Conservation (phyloP, 306 rosid genomes). For the Cyamopsis tetragonoloba region DNA sequence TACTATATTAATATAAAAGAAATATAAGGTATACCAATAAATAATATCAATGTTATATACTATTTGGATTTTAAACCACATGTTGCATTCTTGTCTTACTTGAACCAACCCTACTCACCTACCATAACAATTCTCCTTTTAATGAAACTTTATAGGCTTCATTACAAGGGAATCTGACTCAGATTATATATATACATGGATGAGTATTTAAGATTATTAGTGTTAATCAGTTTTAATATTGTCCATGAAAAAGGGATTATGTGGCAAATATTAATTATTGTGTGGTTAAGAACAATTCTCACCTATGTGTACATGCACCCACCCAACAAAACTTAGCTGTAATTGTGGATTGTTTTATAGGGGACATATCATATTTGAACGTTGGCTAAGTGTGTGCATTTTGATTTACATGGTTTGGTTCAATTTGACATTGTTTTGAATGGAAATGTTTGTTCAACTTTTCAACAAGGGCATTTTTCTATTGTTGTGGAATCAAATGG, state of each 20-base stretch:
- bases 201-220: too few species aligned
- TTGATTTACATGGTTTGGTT: slow-evolving; percentile 46
- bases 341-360: too few species aligned
- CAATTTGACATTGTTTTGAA: slow-evolving; percentile 30
- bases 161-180: background rate
- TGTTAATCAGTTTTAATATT: too few species aligned
- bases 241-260: too few species aligned
- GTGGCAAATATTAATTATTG: too few species aligned
- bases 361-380: too few species aligned
- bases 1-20: too few species aligned
- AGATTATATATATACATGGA: too few species aligned
- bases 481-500: slow-evolving; percentile 41
- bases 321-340: too few species aligned
- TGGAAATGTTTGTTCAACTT: slow-evolving; percentile 38
- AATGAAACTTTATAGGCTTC: background rate
- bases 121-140: slow-evolving; percentile 20
- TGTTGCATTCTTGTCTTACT: slow-evolving; percentile 29
- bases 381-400: slow-evolving; percentile 41
- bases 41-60: slow-evolving; percentile 11
- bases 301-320: too few species aligned
- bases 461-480: slow-evolving; percentile 53
- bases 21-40: too few species aligned
- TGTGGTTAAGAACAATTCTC: too few species aligned
- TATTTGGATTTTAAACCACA: slow-evolving; percentile 17
- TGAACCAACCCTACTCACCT: slow-evolving; percentile 20